Base-by-base conservation (phyloP, 2,329 filamentous ascomycete species). In the Stagonosporopsis tanaceti region DNA sequence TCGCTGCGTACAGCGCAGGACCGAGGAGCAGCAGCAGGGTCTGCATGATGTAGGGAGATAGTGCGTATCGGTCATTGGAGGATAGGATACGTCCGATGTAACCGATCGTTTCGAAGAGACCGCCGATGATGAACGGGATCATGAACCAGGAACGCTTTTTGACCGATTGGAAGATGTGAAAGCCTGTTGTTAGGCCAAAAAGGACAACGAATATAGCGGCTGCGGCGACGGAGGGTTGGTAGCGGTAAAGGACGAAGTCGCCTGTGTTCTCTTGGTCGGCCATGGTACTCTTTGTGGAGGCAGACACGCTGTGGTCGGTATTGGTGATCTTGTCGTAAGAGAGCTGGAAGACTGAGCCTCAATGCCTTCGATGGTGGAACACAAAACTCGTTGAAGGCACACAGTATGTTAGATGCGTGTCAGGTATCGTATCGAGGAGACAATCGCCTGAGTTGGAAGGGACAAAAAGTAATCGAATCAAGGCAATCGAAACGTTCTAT, bases 81-180 rank as follows among this genome's bases (percentile, higher is more conserved):
- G 76, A 76, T 2, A 72, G 66, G 1, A 78, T 78, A 47, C 84
- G 79, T 2, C 78, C 81, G 14, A 81, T 65, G 57, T 85, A 85
- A 9, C 83, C 83, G 25, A 85, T 69, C 0, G 71, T 67, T 67
- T 85, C 81, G 59, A 84, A 84, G 6, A 80, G 53, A 20, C 80
- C 80, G n/a, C 83, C 83, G n/a, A 85, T 68, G 6, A 81, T 60
- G 42, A 85, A 81, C 0, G 83, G 80, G 2, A 81, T 79, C 63
- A 83, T 80, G 66, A 82, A 85, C 80, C 80, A 84, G 2, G 80
- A 79, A 27, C 77, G 73, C 3, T 76, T 76, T 14, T 69, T 74
- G 27, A 74, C 65, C 22, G 81, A 72, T 35, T 80, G 78, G 56
- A 72, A 80, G 0, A 66, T 59, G 60, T 85, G 82, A 2, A 72